phyloP scores from a whole-genome alignment of 73 alveolate genomes.

The Paramecium octaurelia region DNA sequence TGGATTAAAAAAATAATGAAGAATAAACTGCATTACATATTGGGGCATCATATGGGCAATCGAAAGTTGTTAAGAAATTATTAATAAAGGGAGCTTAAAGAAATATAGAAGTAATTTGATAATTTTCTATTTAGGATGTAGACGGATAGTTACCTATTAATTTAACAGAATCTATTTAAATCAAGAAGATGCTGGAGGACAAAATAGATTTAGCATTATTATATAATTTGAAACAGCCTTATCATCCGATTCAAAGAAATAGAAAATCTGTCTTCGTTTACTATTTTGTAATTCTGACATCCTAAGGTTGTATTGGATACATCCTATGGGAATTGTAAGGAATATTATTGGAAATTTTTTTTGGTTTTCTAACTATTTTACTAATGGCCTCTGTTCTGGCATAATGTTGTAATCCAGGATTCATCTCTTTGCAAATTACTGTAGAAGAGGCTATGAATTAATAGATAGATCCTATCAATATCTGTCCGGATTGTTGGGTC shows the following conservation, averaged over 20 bases:
- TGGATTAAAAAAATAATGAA: background rate
- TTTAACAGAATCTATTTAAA: background rate
- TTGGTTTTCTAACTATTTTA: background rate
- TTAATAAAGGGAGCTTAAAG: background rate
- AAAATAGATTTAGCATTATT: background rate
- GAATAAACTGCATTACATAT: background rate
- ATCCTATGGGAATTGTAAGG: background rate
- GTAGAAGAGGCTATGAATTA: background rate
- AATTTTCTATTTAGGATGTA: background rate
- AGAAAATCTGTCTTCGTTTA: background rate
- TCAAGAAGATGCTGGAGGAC: background rate
- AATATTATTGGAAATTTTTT: background rate
- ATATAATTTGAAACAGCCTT: background rate
- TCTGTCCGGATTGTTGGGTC: slow-evolving; percentile 56
- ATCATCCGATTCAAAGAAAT: slow-evolving; percentile 5
- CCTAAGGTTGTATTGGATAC: background rate
- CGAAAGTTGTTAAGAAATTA: background rate
- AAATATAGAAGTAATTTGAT: background rate
- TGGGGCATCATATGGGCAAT: background rate
- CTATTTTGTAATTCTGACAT: background rate
- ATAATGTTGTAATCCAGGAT: background rate
- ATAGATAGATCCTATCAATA: background rate
- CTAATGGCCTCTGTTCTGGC: background rate
- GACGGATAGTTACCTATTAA: background rate
- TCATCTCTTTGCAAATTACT: background rate